Conservation (phyloP, 2,329 filamentous ascomycete genomes). For the Cercospora janseana region DNA sequence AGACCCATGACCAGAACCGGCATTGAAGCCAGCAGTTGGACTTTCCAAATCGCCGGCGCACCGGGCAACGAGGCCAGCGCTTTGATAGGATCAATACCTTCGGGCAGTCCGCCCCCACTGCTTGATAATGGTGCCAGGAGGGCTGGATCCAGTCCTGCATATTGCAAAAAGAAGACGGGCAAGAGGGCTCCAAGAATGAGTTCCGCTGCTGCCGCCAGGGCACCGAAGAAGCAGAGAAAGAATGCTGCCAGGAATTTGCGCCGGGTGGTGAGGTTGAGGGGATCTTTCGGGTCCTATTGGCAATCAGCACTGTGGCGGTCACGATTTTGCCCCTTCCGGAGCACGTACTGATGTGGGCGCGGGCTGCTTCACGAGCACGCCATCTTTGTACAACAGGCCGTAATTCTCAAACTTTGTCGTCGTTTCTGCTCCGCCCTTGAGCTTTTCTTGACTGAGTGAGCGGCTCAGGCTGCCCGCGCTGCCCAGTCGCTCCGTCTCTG, state of each 20-base stretch:
- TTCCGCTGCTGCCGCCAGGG: constrained; percentile 34
- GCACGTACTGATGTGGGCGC: constrained; percentile 18
- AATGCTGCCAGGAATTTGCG: constrained; percentile 22
- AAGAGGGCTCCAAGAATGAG: constrained; percentile 34
- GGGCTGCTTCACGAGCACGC: constrained; percentile 18
- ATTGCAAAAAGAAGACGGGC: constrained; percentile 35
- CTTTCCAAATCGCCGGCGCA: constrained; percentile 33
- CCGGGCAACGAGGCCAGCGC: constrained; percentile 22
- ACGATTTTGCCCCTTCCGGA: neutral
- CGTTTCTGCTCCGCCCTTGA: constrained; percentile 10
- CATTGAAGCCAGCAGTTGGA: constrained; percentile 33
- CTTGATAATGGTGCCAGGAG: constrained; percentile 13
- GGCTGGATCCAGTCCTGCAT: constrained; percentile 27
- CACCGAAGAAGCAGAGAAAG: constrained; percentile 27
- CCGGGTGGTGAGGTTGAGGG: constrained; percentile 20
- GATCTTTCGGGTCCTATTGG: constrained; percentile 24
- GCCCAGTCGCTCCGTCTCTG: neutral
- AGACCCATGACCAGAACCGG: constrained; percentile 36
- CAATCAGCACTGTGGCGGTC: neutral
- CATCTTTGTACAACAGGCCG: constrained; percentile 18
- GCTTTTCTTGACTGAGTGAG: constrained; percentile 13
- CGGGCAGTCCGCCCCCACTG: constrained; percentile 19
- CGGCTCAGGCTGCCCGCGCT: constrained; percentile 3
- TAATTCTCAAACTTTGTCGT: constrained; percentile 17
- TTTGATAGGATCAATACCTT: constrained; percentile 26